These are phyloP conservation scores for Flaveria linearis DNA, from an alignment of 129 eudicot species.

Conservation along the genomic window DNA sequence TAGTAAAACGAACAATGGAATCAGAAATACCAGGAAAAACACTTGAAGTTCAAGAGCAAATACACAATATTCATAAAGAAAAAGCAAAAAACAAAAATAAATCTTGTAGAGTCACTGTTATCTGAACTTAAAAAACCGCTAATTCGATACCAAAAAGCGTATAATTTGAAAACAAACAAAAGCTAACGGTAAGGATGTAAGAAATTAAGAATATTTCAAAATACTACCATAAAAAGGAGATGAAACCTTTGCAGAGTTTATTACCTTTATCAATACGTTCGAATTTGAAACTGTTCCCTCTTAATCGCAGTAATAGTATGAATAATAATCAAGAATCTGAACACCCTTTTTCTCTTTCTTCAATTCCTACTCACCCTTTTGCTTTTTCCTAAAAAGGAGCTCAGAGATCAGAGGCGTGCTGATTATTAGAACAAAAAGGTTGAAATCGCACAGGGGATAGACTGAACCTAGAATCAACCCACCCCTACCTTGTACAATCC, in stretches of 20 bases:
- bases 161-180: constrained; percentile 11
- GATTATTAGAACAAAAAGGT: constrained; percentile 18
- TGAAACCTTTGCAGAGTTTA: constrained; percentile 50
- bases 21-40: constrained; percentile 37
- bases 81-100: constrained; percentile 36
- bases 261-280: constrained; percentile 35
- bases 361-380: constrained; percentile 28
- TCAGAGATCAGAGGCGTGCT: constrained; percentile 36
- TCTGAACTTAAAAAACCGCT: background rate
- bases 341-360: constrained; percentile 20
- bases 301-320: constrained; percentile 14
- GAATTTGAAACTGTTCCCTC: constrained; percentile 63
- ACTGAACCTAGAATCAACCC: too few relatives aligned
- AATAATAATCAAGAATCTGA: constrained; percentile 15
- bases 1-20: background rate
- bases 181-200: constrained; percentile 43
- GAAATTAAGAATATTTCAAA: constrained; percentile 16
- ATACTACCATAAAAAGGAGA: constrained; percentile 29
- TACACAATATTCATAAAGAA: constrained; percentile 19
- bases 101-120: constrained; percentile 38
- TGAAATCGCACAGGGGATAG: background rate
- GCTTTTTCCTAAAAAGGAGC: constrained; percentile 35
- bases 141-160: background rate
- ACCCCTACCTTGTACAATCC: too few relatives aligned
- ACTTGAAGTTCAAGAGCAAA: constrained; percentile 25